Base-by-base conservation (phyloP, 1,139 yeast genomes). In the Pneumocystis oryctolagi region DNA sequence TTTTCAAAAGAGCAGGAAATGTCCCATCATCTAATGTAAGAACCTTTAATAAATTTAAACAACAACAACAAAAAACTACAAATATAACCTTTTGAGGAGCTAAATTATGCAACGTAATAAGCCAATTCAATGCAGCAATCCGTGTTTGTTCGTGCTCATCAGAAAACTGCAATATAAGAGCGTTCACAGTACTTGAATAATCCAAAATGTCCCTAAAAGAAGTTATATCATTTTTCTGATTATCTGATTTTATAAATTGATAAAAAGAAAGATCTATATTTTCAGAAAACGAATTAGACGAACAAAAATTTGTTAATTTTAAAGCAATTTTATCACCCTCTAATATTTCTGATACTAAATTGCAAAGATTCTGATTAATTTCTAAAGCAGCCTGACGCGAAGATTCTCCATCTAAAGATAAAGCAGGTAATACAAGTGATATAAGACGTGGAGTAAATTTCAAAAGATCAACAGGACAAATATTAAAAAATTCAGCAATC, bases 121-220 rank as follows among this genome's bases (percentile, higher is more conserved):
- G 77, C 98, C 98, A 94, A 68, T 90, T 96, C 60, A 94, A 76
- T 25, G 95, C 87, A 0, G 95, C 89, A 25, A 89, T 80, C 67
- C 94, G 78, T 0, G 97, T 87, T 42, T 85, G 82, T 67, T 89
- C 96, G 68, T 88, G 85, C 64, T 84, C 87, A 67, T 81, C 83
- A 65, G 82, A 73, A 65, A 85, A 82, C 67, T 84, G 87, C 40
- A 81, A 69, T 0, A 85, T 82, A 63, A 85, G 72, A 6, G 84
- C 82, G 65, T 82, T 83, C 42, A 84, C 82, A 4, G 84, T 79
- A 1, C 84, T 76, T 0, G 82, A 75, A 66, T 82, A 82, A 68
- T 83, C 83, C n/a, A 83, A 75, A 62, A 71, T 70, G n/a, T 72
- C 72, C 60, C 62, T 62, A 53, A 62, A 59, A 28, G 63, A 53